These are phyloP conservation scores for Fusarium sp. DNA, from an alignment of 2,329 filamentous ascomycete genomes.

Conservation along the genomic window DNA sequence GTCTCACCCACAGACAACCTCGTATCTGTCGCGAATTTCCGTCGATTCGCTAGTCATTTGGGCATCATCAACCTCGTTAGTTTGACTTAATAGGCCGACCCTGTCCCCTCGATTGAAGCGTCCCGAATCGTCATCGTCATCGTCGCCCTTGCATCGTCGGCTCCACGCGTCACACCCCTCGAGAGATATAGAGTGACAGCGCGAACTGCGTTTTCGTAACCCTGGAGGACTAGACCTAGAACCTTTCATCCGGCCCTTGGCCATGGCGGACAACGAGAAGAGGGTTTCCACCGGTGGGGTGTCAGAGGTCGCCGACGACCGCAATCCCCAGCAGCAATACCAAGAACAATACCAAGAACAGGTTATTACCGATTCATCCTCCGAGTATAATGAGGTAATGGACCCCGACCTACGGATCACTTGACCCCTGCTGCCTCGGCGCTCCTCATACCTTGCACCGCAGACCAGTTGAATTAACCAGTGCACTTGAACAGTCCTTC, in stretches of 20 bases:
- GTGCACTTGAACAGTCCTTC: conserved; percentile 47
- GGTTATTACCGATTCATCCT: conserved; percentile 37
- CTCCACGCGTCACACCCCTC: conserved; percentile 12
- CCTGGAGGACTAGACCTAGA: conserved; percentile 38
- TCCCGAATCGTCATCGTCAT: conserved; percentile 13
- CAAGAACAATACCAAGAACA: conserved; percentile 31
- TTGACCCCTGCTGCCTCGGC: not conserved
- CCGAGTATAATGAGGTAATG: conserved; percentile 46
- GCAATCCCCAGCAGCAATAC: conserved; percentile 26
- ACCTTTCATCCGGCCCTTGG: conserved; percentile 39
- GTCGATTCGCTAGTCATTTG: not conserved
- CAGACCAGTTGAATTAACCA: conserved; percentile 17
- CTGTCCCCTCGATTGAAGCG: conserved; percentile 3
- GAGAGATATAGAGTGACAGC: conserved; percentile 20
- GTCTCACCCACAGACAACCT: not conserved
- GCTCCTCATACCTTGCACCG: not conserved
- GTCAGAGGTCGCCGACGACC: conserved; percentile 31
- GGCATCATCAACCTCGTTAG: not conserved
- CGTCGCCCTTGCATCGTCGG: conserved; percentile 1
- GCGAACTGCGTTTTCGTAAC: conserved; percentile 16
- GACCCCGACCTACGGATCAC: not conserved
- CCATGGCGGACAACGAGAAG: conserved; percentile 51
- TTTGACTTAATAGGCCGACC: not conserved
- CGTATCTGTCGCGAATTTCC: not conserved
- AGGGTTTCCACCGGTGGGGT: conserved; percentile 33